Evolutionary conservation across 345 rosid species (phyloP), one percentile per base, ranked within the genome.

Genomic region (Euphorbia tirucalli): DNA sequence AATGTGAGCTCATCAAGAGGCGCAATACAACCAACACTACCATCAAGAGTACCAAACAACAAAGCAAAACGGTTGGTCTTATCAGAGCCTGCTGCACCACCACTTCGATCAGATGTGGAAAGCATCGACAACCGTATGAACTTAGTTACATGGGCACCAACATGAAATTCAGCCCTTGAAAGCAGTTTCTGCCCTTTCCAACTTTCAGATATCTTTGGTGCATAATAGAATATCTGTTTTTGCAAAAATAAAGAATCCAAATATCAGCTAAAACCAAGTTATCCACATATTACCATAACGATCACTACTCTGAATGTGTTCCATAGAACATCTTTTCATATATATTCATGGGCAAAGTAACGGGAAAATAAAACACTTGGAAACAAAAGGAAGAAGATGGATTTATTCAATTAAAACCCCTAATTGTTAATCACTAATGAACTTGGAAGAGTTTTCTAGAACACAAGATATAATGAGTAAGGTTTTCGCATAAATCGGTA

Each of bases 111-210:
- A 43, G 86, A 75, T 46, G 85, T 72, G 30, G 89, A 78, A 82
- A 95, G 96, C 97, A 92, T 95, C 80, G 89, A 93, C 76, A 95
- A 77, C 77, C 99, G 85, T 78, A 89, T 78, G 87, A 95, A 95
- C 84, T 90, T 95, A 25, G 96, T 84, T 69, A 95, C 88, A 71
- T 87, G 96, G 66, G 99, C 89, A 61, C 97, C 97, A 0, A 86
- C 90, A 65, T 95, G 99, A 86, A 95, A 92, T 75, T 95, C 97
- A 1, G 91, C 96, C 84, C 96, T 90, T 24, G 97, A 85, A 44
- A 95, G 97, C 82, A 95, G 93, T 82, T 95, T 95, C 81, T 87
- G 96, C 59, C 99, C 97, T 72, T 92, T 95, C 99, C 97, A 92
- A 75, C 97, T 95, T 86, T 95, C 99, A 0, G 93, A 84, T 88